A percentile compares a stretch with the other conserved stretches of the same genome.
Conservation (phyloP, 805 yeast species). For the Candida silvicultrix region DNA sequence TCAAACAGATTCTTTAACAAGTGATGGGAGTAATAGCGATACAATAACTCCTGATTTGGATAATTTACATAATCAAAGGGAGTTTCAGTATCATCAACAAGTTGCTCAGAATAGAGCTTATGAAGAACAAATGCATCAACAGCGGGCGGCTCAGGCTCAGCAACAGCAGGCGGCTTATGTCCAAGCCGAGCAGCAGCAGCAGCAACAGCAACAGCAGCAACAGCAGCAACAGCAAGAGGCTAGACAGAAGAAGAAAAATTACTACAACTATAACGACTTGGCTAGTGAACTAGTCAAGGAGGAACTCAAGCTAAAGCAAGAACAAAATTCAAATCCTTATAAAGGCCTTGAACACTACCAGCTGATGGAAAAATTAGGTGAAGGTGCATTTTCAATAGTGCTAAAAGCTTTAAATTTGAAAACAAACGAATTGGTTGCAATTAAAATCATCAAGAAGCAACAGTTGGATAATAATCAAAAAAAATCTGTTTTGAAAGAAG, state of each 20-base stretch:
- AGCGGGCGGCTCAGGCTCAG: not conserved
- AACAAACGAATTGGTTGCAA: slow-evolving; percentile 49
- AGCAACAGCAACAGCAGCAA: not conserved
- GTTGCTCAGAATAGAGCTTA: not conserved
- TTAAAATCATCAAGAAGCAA: slow-evolving; percentile 64
- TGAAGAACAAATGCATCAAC: not conserved
- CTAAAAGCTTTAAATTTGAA: slow-evolving; percentile 56
- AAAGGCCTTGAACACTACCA: slow-evolving; percentile 25
- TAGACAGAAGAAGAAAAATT: slow-evolving; percentile 1
- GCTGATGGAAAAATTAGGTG: slow-evolving; percentile 46
- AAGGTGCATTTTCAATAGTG: slow-evolving; percentile 89
- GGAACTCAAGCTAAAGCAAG: slow-evolving; percentile 14
- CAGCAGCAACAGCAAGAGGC: slow-evolving; percentile 1
- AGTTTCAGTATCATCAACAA: not conserved
- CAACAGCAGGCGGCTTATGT: not conserved
- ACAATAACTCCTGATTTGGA: not conserved
- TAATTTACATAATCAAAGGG: not conserved
- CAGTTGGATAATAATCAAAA: slow-evolving; percentile 28
- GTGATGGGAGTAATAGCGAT: not conserved
- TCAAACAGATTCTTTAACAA: not conserved
- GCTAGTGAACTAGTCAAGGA: slow-evolving; percentile 21
- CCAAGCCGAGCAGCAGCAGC: no score
- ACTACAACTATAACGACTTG: slow-evolving; percentile 19
- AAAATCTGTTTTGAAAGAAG: slow-evolving; percentile 35
- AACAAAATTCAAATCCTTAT: slow-evolving; percentile 3